These are phyloP conservation scores for Sequoiadendron giganteum DNA, from an alignment of 75 land plant genomes.

Conservation along the genomic window DNA sequence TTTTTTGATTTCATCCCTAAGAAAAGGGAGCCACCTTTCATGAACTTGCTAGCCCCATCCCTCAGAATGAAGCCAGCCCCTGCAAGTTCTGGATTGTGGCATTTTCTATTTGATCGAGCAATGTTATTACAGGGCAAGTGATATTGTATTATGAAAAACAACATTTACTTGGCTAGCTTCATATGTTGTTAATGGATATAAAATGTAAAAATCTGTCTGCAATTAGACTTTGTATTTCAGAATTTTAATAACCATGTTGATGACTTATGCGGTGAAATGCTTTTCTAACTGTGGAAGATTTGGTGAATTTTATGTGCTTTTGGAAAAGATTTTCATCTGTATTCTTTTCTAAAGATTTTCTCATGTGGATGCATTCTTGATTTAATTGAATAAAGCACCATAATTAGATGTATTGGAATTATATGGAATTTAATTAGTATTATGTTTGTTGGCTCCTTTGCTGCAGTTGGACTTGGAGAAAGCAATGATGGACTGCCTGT, in stretches of 20 bases:
- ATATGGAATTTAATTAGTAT: neutral
- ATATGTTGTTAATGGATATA: neutral
- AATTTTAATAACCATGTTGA: neutral
- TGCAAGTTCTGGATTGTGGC: neutral
- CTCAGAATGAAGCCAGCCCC: no score
- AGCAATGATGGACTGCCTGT: slow-evolving; percentile 98
- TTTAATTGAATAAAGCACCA: neutral
- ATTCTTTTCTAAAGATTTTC: neutral
- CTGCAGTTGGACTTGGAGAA: slow-evolving; percentile 94
- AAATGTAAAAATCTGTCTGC: neutral
- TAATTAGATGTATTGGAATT: neutral
- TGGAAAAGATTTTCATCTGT: neutral
- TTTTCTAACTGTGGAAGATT: neutral
- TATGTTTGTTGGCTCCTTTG: slow-evolving; percentile 1
- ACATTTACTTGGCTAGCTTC: neutral
- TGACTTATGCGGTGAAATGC: neutral
- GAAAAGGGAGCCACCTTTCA: no score
- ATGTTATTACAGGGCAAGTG: neutral
- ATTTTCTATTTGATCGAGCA: neutral
- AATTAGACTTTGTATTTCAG: neutral
- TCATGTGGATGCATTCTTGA: neutral
- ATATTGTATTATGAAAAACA: neutral
- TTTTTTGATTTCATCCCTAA: no score
- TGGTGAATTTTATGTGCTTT: neutral
- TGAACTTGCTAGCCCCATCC: no score